Percentiles rank a stretch among this genome's conserved stretches.
Conservation (phyloP, 2,329 filamentous ascomycete species). For the Talaromyces sp. region DNA sequence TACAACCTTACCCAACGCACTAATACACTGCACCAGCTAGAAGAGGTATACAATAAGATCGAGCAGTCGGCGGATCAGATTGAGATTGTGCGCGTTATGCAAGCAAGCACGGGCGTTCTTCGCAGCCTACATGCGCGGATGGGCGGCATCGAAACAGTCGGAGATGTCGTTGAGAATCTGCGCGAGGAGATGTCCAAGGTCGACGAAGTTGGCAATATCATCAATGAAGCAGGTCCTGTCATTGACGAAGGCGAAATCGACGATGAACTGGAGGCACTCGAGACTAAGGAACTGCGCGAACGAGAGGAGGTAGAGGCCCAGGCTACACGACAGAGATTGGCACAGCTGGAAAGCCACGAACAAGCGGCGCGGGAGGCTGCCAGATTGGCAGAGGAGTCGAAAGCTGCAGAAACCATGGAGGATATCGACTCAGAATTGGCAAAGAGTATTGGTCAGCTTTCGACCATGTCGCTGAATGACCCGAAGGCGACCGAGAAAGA, state of each 20-base stretch:
- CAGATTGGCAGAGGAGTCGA: slow-evolving; percentile 23
- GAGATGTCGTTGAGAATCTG: slow-evolving; percentile 69
- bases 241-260: slow-evolving; percentile 83
- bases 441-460: slow-evolving; percentile 38
- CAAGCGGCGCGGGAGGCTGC: slow-evolving; percentile 41
- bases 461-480: slow-evolving; percentile 38
- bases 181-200: slow-evolving; percentile 75
- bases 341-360: slow-evolving; percentile 44
- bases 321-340: slow-evolving; percentile 49
- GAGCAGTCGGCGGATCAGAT: slow-evolving; percentile 83
- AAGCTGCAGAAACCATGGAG: slow-evolving; percentile 21
- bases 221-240: slow-evolving; percentile 60
- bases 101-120: slow-evolving; percentile 70
- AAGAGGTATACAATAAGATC: slow-evolving; percentile 77
- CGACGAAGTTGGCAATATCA: slow-evolving; percentile 75
- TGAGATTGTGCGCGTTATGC: slow-evolving; percentile 78
- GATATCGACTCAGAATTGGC: slow-evolving; percentile 25
- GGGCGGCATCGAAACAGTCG: slow-evolving; percentile 72
- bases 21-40: slow-evolving; percentile 73
- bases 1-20: slow-evolving; percentile 67
- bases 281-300: slow-evolving; percentile 54
- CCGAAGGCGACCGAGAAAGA: not conserved
- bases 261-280: slow-evolving; percentile 76
- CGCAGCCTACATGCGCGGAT: slow-evolving; percentile 69
- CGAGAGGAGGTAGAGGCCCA: slow-evolving; percentile 49